phyloP scores from a whole-genome alignment of 2,329 filamentous ascomycete genomes.

The Phaeosphaeria sp. region DNA sequence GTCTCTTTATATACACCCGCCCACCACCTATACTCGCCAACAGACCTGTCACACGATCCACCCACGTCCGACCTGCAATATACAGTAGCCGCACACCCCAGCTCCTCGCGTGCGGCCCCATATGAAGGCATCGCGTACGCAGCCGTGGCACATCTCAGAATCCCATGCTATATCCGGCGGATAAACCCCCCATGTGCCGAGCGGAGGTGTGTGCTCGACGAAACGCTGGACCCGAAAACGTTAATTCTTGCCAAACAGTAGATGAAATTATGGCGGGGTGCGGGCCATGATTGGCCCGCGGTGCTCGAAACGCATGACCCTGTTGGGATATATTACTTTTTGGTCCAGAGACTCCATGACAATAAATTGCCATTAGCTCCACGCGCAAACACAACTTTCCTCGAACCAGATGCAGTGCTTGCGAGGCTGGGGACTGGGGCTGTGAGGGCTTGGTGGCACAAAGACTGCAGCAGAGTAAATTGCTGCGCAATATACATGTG shows the following conservation, averaged over 20 bases:
- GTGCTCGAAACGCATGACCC: too few relatives aligned
- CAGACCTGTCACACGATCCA: neutral
- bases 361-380: neutral
- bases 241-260: slow-evolving; percentile 24
- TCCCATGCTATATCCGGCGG: slow-evolving; percentile 20
- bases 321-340: slow-evolving; percentile 18
- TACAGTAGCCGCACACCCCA: neutral
- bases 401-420: neutral
- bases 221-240: slow-evolving; percentile 13
- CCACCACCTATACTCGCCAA: neutral
- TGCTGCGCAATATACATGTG: slow-evolving; percentile 4
- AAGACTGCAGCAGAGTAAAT: slow-evolving; percentile 1
- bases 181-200: neutral
- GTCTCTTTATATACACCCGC: neutral
- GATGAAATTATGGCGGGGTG: slow-evolving; percentile 10
- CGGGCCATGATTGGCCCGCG: slow-evolving; percentile 12
- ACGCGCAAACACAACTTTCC: neutral
- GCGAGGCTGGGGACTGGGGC: neutral
- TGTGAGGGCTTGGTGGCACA: neutral
- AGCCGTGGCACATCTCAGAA: too few relatives aligned
- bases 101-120: neutral
- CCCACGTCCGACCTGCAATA: neutral
- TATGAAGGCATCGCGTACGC: neutral
- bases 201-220: slow-evolving; percentile 1
- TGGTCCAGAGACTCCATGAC: neutral